phyloP scores from a whole-genome alignment of 441 rosid species.

The Euphorbia schlechtendalii region DNA sequence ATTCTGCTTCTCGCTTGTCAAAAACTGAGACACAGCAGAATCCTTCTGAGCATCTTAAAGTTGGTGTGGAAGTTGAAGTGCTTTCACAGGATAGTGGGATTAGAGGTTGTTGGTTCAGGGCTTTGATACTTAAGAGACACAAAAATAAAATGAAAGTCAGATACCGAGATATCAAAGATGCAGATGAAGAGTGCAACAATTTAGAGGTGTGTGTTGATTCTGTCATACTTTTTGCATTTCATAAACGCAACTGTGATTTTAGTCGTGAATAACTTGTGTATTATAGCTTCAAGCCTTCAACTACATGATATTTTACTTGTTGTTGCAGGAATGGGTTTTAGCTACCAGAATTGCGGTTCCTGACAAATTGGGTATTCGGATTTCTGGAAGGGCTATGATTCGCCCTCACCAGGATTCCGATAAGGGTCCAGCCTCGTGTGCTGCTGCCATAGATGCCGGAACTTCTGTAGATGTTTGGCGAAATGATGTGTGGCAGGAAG shows the following conservation, averaged over 20 bases:
- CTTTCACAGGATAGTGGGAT: conserved; percentile 81
- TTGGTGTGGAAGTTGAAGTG: conserved; percentile 65
- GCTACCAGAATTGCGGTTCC: conserved; percentile 44
- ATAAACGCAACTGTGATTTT: background rate
- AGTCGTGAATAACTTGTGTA: background rate
- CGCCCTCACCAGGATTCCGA: conserved; percentile 35
- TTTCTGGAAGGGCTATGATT: conserved; percentile 45
- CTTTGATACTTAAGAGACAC: conserved; percentile 48
- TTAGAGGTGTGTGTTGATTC: conserved; percentile 42
- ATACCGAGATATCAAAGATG: conserved; percentile 63
- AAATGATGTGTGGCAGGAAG: conserved; percentile 89
- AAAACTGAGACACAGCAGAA: conserved; percentile 19
- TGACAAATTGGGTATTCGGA: conserved; percentile 46
- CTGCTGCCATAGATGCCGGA: conserved; percentile 39
- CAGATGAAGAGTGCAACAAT: conserved; percentile 55
- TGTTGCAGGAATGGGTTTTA: conserved; percentile 69
- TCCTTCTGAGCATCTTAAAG: conserved; percentile 24
- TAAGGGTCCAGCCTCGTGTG: conserved; percentile 22
- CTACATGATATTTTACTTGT: background rate
- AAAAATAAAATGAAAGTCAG: conserved; percentile 73
- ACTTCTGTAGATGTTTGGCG: conserved; percentile 73
- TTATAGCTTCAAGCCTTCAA: background rate
- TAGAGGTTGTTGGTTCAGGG: conserved; percentile 85
- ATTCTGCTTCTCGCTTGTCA: conserved; percentile 19
- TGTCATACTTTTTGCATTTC: background rate